Base-by-base conservation (phyloP, 2,329 filamentous ascomycete genomes). In the Rutstroemia sp. region DNA sequence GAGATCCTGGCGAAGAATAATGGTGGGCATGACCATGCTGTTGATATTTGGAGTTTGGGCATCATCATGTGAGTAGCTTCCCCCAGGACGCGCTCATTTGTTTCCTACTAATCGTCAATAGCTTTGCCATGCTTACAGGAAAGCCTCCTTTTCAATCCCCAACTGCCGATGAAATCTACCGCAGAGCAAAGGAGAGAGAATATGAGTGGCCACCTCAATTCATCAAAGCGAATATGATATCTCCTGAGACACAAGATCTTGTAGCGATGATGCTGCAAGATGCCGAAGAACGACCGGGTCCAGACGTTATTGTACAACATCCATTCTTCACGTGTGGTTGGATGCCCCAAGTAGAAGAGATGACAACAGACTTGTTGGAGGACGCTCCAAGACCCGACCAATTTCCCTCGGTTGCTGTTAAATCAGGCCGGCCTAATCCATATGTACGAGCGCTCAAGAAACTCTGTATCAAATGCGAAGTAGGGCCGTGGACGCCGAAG, bases 31-130 rank as follows among this genome's bases (percentile, higher is more conserved):
- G 94, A 96, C 63, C 92, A 97, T 70, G 96, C 95, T 77, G 94
- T 99, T 3, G 94, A 99, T 70, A 89, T 99, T 56, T 99, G 95
- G 95, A 96, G 92, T 46, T 79, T 99, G 69, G 94, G 95, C 19
- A 94, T 99, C 63, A 99, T 99, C 70, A 91, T 95, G 85, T 92
- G 75, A 76, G 84, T 66, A 18, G 21, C 34, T 27, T 38, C 23
- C 37, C 41, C 27, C 45, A 21, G n/a, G 37, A 21, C 6, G 16
- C 14, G 4, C 41, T 14, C 2, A 14, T n/a, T 30, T 27, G 37
- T 59, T 55, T 60, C 61, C 63, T 57, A 55, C 70, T 73, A 37
- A 71, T 59, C 19, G 37, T 27, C 16, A 39, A 2, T 63, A 90
- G 87, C 71, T 97, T 95, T 73, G 95, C 94, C 49, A 92, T 99